phyloP scores from a whole-genome alignment of 129 eudicot species.

The Escallonia rubra region DNA sequence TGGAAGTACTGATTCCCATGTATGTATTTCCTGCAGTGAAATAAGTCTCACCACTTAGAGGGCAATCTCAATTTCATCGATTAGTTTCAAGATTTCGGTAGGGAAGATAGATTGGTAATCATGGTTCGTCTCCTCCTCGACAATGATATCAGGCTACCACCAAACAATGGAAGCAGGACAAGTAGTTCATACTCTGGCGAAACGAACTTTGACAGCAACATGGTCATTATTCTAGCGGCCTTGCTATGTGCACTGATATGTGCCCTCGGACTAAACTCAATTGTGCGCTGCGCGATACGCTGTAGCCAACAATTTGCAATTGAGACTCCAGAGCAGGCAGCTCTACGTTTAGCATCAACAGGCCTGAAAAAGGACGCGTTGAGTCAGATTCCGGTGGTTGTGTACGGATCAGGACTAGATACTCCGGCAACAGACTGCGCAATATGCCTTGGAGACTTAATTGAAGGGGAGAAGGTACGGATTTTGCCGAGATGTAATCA shows the following conservation, averaged over 20 bases:
- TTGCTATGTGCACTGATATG: constrained; percentile 68
- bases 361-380: constrained; percentile 39
- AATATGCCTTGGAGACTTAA: constrained; percentile 69
- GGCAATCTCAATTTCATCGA: too few species aligned
- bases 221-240: constrained; percentile 71
- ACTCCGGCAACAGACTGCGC: constrained; percentile 60
- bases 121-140: constrained; percentile 30
- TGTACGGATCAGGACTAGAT: constrained; percentile 32
- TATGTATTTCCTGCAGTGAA: too few species aligned
- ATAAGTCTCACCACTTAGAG: too few species aligned
- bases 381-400: constrained; percentile 58
- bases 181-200: constrained; percentile 22
- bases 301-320: constrained; percentile 22
- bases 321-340: constrained; percentile 18
- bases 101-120: too few species aligned
- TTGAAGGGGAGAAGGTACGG: constrained; percentile 60
- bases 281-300: constrained; percentile 55
- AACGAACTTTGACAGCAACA: constrained; percentile 58
- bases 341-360: constrained; percentile 12
- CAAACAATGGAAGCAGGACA: constrained; percentile 15
- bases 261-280: constrained; percentile 65
- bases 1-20: too few species aligned
- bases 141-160: constrained; percentile 7
- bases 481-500: constrained; percentile 68
- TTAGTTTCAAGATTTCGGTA: too few species aligned